Percentiles rank a stretch among this genome's conserved stretches.
phyloP scores from a whole-genome alignment of 1,284 basidiomycete genomes.

The Flammula alnicola region DNA sequence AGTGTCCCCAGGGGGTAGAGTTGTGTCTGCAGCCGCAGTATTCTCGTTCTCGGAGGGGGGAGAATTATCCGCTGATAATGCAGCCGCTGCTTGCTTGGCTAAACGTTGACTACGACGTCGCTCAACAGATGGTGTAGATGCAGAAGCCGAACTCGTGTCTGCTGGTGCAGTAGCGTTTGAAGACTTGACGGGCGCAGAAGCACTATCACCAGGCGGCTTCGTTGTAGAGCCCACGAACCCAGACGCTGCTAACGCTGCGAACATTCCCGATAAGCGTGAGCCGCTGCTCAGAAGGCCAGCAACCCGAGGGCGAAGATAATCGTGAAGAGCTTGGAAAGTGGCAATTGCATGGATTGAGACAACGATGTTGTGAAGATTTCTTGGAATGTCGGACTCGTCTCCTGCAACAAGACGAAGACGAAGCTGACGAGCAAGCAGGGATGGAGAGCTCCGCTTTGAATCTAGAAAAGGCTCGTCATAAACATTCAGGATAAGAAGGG shows the following conservation, averaged over 20 bases:
- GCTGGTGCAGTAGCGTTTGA: constrained; percentile 34
- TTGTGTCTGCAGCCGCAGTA: constrained; percentile 12
- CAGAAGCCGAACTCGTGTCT: constrained; percentile 35
- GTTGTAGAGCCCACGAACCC: constrained; percentile 52
- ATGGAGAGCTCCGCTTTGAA: constrained; percentile 84
- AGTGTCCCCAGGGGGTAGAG: constrained; percentile 7
- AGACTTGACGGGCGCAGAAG: constrained; percentile 34
- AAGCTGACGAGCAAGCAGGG: constrained; percentile 85
- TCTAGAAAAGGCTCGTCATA: constrained; percentile 47
- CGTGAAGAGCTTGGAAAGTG: constrained; percentile 93
- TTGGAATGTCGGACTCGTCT: constrained; percentile 86
- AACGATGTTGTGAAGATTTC: constrained; percentile 85
- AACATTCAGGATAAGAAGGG: constrained; percentile 7
- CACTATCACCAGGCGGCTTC: constrained; percentile 31
- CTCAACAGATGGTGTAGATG: constrained; percentile 43
- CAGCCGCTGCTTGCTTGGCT: constrained; percentile 57
- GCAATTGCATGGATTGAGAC: constrained; percentile 97
- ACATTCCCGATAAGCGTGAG: constrained; percentile 84
- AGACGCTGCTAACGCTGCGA: constrained; percentile 88
- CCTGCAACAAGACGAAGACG: constrained; percentile 87
- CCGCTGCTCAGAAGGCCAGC: constrained; percentile 72
- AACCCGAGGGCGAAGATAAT: constrained; percentile 90
- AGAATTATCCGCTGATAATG: constrained; percentile 23
- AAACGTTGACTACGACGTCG: constrained; percentile 84
- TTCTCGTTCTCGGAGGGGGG: constrained; percentile 27